Percentiles rank a stretch among this genome's conserved stretches.
phyloP scores from a whole-genome alignment of 148 eudicot genomes.

The Chenopodium suecicum region DNA sequence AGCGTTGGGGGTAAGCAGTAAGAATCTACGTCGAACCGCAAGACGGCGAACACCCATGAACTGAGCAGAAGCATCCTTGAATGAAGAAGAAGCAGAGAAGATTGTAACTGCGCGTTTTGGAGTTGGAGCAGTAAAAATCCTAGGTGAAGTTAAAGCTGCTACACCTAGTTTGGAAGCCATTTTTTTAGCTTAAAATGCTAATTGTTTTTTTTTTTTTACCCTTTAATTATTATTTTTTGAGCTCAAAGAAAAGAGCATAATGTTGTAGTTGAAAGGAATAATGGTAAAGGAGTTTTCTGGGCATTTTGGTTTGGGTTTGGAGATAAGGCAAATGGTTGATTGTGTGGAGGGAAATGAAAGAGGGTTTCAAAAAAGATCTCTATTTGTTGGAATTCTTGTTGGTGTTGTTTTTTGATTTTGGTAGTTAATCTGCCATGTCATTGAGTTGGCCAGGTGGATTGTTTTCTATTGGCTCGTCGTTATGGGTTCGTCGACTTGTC shows the following conservation, averaged over 20 bases:
- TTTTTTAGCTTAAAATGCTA: conserved; percentile 8
- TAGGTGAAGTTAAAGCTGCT: conserved; percentile 44
- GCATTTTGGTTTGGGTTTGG: conserved; percentile 25
- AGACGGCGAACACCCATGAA: conserved; percentile 35
- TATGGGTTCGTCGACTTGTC: not conserved
- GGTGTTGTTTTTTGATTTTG: no score
- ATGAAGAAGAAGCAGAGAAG: conserved; percentile 31
- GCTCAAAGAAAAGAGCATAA: not conserved
- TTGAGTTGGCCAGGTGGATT: not conserved
- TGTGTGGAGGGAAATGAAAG: conserved; percentile 53
- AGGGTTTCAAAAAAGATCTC: conserved; percentile 11
- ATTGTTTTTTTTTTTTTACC: not conserved
- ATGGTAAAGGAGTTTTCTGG: conserved; percentile 22
- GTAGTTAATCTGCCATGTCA: conserved; percentile 24
- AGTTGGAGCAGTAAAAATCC: conserved; percentile 40
- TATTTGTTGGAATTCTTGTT: not conserved
- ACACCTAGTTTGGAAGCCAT: conserved; percentile 77
- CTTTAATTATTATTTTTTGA: not conserved
- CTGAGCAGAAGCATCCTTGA: conserved; percentile 40
- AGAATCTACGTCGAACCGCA: conserved; percentile 35
- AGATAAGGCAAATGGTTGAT: conserved; percentile 48
- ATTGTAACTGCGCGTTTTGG: conserved; percentile 38
- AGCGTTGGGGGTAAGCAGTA: conserved; percentile 57
- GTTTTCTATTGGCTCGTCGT: not conserved
- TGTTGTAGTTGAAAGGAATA: conserved; percentile 5